Conservation (phyloP, 1,139 yeast genomes). For the Debaryomyces udenii region DNA sequence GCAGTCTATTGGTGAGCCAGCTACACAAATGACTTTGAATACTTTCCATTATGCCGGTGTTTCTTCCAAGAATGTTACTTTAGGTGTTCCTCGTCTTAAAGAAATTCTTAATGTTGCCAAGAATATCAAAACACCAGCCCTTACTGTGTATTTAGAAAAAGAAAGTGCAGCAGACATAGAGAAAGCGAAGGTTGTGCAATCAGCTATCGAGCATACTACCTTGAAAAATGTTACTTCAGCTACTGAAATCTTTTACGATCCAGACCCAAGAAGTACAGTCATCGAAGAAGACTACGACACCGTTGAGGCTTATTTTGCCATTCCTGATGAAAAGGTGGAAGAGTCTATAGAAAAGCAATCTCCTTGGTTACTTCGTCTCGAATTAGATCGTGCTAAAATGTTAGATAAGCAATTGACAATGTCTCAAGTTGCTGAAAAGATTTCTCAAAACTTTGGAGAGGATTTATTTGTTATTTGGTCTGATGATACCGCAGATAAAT, state of each 20-base stretch:
- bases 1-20: conserved; percentile 99
- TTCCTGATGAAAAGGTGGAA: conserved; percentile 97
- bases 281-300: conserved; percentile 97
- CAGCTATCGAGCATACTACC: conserved; percentile 96
- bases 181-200: conserved; percentile 91
- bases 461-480: conserved; percentile 98
- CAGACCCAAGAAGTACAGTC: conserved; percentile 95
- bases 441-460: conserved; percentile 89
- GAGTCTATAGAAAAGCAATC: conserved; percentile 92
- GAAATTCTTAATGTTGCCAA: conserved; percentile 98
- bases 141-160: conserved; percentile 84
- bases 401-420: conserved; percentile 95
- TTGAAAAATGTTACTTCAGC: conserved; percentile 95
- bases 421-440: conserved; percentile 98
- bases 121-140: conserved; percentile 97
- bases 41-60: conserved; percentile 99
- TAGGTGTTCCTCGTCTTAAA: conserved; percentile 99
- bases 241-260: conserved; percentile 95
- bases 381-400: conserved; percentile 98
- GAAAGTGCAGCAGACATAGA: conserved; percentile 88
- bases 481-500: conserved; percentile 97
- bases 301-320: conserved; percentile 94
- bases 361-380: conserved; percentile 96
- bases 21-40: conserved; percentile 98
- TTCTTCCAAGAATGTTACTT: conserved; percentile 96